These are phyloP conservation scores for Fallopia convolvulus DNA, from an alignment of 148 eudicot species.

Conservation along the genomic window DNA sequence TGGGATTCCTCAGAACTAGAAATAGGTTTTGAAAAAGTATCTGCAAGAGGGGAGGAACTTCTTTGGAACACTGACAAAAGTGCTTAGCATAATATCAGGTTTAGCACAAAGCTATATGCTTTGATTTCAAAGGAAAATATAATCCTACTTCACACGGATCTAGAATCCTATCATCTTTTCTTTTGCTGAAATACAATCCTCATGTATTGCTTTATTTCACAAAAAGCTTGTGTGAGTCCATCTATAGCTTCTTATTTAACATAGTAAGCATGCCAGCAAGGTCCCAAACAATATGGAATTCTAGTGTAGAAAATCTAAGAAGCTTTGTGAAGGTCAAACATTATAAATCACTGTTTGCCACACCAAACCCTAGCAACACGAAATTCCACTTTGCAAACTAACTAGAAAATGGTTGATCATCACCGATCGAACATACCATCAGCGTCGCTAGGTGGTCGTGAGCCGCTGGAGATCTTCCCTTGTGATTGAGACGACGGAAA, in stretches of 20 bases:
- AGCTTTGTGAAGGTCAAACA: not conserved
- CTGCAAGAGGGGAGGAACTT: conserved; percentile 31
- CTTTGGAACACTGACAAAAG: not conserved
- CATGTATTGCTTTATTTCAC: not conserved
- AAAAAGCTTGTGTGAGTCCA: not conserved
- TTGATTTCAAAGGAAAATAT: not conserved
- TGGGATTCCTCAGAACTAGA: conserved; percentile 62
- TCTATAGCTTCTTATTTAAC: too few relatives aligned
- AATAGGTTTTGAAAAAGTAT: conserved; percentile 70
- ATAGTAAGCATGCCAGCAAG: not conserved
- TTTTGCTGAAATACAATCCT: not conserved
- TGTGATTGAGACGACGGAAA: conserved; percentile 66
- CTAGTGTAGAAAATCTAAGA: not conserved
- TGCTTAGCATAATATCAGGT: not conserved
- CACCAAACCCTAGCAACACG: not conserved
- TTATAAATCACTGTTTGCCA: not conserved
- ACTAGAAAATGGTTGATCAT: not conserved
- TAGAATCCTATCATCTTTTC: not conserved
- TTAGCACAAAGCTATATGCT: not conserved
- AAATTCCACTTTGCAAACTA: not conserved
- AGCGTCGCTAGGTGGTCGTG: conserved; percentile 82
- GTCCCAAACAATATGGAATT: not conserved
- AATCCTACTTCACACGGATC: not conserved
- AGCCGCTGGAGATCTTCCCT: conserved; percentile 59
- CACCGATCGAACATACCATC: conserved; percentile 41